Evolutionary conservation across 2,329 filamentous ascomycete species (phyloP), one percentile per base, ranked within the genome.

Genomic region (Purpureocillium lavendulum): DNA sequence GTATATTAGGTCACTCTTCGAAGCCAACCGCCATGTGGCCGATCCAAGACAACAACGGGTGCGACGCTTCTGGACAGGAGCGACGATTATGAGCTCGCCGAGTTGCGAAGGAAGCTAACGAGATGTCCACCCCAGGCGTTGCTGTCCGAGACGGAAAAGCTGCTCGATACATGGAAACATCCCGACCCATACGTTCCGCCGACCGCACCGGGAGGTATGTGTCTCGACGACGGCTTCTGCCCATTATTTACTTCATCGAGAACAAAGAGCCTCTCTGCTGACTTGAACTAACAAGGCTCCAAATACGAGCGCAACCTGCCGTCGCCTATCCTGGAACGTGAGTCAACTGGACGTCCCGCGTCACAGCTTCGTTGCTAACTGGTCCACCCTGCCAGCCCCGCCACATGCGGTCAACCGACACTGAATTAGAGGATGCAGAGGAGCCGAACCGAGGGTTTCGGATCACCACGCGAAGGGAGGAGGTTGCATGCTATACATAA

Each of bases 261-360:
- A 30, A 12, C 24, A 18, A 15, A 35, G 33, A 21, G 28, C 30
- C 41, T 26, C 13, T n/a, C 24, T 28, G 35, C 44, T 56, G 33
- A 53, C 3, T 21, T 31, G 14, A 41, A n/a, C n/a, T n/a, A 45
- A 44, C 34, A 51, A 94, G 87, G 88, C 50, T 95, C 87, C 48
- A 97, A 97, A 74, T 97, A 84, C 65, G 92, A 97, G 68, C 78
- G 92, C 61, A 98, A 98, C 64, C 62, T 97, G 40, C 86, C 87
- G 28, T 75, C 78, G 42, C 88, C 82, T 28, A 80, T 82, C 50
- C 70, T 94, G 42, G 83, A 87, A 47, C 81, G 90, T 96, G 69
- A 74, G 87, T 77, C 15, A 16, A 7, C 21, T 33, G 36, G 34
- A 12, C 30, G 15, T 16, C 17, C 18, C 28, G 17, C 12, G 8